Evolutionary conservation across 2,329 filamentous ascomycete genomes (phyloP).

Genomic region (Paecilomyces niveus): DNA sequence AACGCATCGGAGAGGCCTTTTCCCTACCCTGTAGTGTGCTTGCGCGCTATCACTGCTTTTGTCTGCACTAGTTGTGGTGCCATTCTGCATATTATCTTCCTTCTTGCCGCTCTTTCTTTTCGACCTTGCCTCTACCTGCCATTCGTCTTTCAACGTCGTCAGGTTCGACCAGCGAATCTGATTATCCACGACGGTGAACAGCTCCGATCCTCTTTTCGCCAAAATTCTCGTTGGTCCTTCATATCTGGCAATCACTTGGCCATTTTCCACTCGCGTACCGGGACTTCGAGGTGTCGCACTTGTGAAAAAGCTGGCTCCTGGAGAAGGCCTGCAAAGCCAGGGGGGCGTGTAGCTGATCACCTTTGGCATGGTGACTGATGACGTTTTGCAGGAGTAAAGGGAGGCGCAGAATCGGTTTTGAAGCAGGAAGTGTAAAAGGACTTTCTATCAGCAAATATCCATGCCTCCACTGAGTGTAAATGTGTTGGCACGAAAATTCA

Average conservation of each 20-base stretch:
- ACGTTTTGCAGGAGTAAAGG: constrained; percentile 9
- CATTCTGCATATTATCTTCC: constrained; percentile 5
- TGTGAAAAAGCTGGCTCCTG: constrained; percentile 71
- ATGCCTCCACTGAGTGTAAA: background rate
- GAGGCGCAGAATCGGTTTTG: background rate
- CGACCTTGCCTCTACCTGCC: constrained; percentile 33
- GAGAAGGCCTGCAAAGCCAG: constrained; percentile 74
- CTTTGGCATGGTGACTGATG: constrained; percentile 63
- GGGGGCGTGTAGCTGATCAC: constrained; percentile 77
- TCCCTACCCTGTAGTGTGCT: constrained; percentile 21
- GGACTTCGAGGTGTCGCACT: constrained; percentile 40
- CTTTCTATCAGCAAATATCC: background rate
- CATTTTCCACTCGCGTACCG: constrained; percentile 18
- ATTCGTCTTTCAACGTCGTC: constrained; percentile 63
- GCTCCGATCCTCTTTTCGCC: constrained; percentile 73
- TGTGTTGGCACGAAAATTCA: background rate
- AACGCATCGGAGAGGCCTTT: background rate
- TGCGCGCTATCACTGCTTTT: constrained; percentile 14
- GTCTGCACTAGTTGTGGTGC: constrained; percentile 8
- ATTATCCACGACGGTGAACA: constrained; percentile 82
- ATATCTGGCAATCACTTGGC: constrained; percentile 12
- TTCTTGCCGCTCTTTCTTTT: constrained; percentile 17
- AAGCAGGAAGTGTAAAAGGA: background rate
- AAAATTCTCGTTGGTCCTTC: constrained; percentile 54
- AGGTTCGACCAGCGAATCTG: constrained; percentile 91